Evolutionary conservation across 2,329 filamentous ascomycete species (phyloP).

Genomic region (Purpureocillium takamizusanense): DNA sequence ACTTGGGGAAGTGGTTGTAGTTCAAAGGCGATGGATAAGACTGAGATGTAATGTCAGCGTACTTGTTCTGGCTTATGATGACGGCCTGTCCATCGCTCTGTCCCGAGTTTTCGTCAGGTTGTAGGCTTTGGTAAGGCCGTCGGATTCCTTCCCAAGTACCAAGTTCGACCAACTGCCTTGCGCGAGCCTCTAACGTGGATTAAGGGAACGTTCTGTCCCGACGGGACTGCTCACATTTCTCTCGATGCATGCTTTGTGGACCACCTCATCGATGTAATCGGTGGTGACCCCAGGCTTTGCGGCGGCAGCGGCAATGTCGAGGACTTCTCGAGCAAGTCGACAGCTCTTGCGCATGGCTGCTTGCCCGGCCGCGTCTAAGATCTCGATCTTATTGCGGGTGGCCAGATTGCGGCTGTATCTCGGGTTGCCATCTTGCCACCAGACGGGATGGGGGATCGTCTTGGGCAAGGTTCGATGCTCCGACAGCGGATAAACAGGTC

Average conservation of each 20-base stretch:
- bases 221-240: conserved; percentile 59
- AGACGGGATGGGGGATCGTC: conserved; percentile 77
- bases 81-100: not conserved
- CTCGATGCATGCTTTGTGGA: conserved; percentile 91
- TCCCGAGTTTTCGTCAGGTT: no score
- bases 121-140: no score
- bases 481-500: conserved; percentile 83
- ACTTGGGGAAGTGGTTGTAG: conserved; percentile 96
- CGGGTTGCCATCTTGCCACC: conserved; percentile 73
- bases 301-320: conserved; percentile 82
- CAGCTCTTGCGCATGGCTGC: conserved; percentile 92
- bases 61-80: not conserved
- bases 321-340: conserved; percentile 74
- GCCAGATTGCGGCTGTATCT: conserved; percentile 50
- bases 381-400: conserved; percentile 71
- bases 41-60: conserved; percentile 35
- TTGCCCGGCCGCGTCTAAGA: conserved; percentile 70
- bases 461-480: conserved; percentile 64
- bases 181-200: no score
- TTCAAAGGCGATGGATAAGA: conserved; percentile 92
- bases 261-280: conserved; percentile 88
- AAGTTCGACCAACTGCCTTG: no score
- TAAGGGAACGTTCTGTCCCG: no score
- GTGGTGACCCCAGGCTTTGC: conserved; percentile 88
- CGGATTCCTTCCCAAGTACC: no score